Base-by-base conservation (phyloP, 192 early-diverging fungal species). In the Mortierella antarctica region DNA sequence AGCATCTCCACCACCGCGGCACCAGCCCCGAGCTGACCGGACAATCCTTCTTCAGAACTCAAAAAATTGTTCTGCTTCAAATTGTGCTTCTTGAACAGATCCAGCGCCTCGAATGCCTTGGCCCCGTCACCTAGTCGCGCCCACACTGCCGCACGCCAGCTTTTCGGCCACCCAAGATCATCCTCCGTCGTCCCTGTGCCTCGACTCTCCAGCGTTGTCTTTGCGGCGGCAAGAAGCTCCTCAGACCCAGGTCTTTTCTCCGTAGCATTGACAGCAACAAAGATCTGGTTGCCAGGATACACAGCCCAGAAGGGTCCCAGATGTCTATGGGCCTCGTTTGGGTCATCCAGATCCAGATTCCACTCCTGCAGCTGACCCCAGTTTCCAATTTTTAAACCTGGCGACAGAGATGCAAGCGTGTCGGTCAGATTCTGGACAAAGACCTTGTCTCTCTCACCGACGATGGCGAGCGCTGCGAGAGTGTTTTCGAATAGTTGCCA, bases 331-430 rank as follows among this genome's bases (percentile, higher is more conserved):
- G 39, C 5, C 17, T 74, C 66, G 11, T 70, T 73, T 2, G 74
- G 82, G 1, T 78, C 70, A 49, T 83, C 74, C 51, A 78, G n/a
- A 66, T 83, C 82, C 57, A 73, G 12, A 41, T 57, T 59, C 82
- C 82, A 83, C 31, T 83, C 82, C 48, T 83, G 70, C 13, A 83
- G 20, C 44, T 78, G 82, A 5, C 74, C 74, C 68, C 74, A 70
- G 4, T 8, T 57, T 1, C 74, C 82, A 41, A 83, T 56, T 40
- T 62, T 57, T 13, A 83, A 47, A 3, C 82, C 82, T 1, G 73
- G 52, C 13, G 67, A 71, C 17, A 73, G 10, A 13, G 61, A 47
- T 2, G 48, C 63, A 17, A 73, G 21, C 1, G 71, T 60, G 0
- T 6, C 21, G 2, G 70, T 73, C 39, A 83, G 21, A 41, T 83